phyloP scores from a whole-genome alignment of 2,329 filamentous ascomycete species.

The Geoglossum cookeanum region DNA sequence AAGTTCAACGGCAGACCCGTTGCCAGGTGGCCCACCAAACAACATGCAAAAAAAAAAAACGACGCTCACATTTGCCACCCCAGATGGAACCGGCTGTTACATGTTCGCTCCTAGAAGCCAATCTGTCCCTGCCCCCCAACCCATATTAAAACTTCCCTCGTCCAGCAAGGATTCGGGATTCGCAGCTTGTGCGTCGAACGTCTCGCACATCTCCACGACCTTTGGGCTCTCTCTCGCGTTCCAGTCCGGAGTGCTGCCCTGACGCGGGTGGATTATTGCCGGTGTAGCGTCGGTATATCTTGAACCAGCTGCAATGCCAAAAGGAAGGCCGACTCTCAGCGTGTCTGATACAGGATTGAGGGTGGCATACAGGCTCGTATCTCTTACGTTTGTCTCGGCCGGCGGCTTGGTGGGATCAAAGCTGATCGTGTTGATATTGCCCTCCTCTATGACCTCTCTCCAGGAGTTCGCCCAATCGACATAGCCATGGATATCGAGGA shows the following conservation, averaged over 20 bases:
- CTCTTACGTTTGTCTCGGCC: background rate
- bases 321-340: background rate
- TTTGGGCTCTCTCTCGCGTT: background rate
- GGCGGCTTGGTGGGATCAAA: background rate
- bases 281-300: background rate
- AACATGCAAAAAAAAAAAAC: no score
- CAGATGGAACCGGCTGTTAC: no score
- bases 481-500: background rate
- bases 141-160: conserved; percentile 1
- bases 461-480: background rate
- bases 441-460: background rate
- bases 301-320: background rate
- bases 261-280: background rate
- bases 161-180: background rate
- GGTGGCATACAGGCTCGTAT: background rate
- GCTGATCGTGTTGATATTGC: background rate
- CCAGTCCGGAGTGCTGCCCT: background rate
- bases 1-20: no score
- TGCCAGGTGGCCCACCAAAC: no score
- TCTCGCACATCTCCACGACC: background rate
- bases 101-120: background rate
- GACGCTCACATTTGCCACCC: no score
- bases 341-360: background rate
- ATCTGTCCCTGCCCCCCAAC: background rate
- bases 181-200: background rate